Conservation (phyloP, 305 asterid species). For the Solanum hybrid region DNA sequence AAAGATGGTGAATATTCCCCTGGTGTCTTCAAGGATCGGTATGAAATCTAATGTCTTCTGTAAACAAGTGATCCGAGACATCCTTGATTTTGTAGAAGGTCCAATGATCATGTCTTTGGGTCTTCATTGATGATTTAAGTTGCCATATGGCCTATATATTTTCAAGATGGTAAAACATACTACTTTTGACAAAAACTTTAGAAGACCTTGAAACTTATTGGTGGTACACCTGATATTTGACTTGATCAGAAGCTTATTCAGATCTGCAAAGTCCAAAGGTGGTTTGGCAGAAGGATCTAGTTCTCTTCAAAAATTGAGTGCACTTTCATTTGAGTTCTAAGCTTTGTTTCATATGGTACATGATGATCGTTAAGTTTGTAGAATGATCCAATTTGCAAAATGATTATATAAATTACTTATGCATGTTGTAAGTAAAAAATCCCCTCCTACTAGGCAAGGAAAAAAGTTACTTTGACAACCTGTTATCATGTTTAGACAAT, state of each 20-base stretch:
- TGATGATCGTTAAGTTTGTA: not conserved
- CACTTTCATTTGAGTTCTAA: not conserved
- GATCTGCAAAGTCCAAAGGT: not conserved
- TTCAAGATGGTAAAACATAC: not conserved
- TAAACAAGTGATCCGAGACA: not conserved
- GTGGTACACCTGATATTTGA: not conserved
- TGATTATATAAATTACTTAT: not conserved
- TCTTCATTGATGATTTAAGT: not conserved
- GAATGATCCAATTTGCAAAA: not conserved
- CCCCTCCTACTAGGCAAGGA: not conserved
- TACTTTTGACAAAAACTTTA: not conserved
- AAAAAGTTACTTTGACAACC: not conserved
- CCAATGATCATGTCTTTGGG: not conserved
- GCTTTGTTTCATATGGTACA: not conserved
- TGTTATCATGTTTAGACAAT: not conserved
- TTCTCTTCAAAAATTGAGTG: not conserved
- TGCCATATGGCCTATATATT: not conserved
- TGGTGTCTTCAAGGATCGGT: not conserved
- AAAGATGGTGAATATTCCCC: not conserved
- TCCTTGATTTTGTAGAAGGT: not conserved
- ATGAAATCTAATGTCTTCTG: not conserved
- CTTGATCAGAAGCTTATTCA: not conserved
- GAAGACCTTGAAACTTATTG: not conserved
- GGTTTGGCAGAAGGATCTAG: not conserved
- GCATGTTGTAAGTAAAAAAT: not conserved